phyloP scores from a whole-genome alignment of 2,329 filamentous ascomycete genomes.

The Fusarium tupiense region DNA sequence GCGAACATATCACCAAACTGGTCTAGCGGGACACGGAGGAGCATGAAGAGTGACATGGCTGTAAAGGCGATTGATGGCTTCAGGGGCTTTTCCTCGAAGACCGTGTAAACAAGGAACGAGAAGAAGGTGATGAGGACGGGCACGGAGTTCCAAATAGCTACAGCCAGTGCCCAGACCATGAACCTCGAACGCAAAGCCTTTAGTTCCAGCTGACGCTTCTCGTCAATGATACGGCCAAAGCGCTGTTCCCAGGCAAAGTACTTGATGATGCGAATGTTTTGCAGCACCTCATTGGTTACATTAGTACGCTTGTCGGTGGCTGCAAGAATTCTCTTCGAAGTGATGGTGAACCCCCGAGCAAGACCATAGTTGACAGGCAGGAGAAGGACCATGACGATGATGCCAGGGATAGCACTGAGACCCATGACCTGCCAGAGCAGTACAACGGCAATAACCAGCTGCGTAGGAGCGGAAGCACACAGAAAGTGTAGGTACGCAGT shows the following conservation, averaged over 20 bases:
- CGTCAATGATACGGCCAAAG: constrained; percentile 86
- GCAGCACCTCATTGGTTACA: constrained; percentile 94
- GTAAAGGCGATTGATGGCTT: constrained; percentile 96
- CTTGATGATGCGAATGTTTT: constrained; percentile 99
- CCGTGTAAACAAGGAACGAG: constrained; percentile 92
- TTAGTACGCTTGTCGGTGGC: constrained; percentile 97
- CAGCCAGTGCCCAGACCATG: constrained; percentile 89
- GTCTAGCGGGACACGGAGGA: constrained; percentile 91
- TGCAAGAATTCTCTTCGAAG: constrained; percentile 90
- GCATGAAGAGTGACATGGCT: constrained; percentile 92
- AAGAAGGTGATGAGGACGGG: constrained; percentile 96
- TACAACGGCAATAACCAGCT: constrained; percentile 81
- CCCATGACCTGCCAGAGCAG: constrained; percentile 92
- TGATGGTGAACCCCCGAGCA: constrained; percentile 83
- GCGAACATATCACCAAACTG: constrained; percentile 99
- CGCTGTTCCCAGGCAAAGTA: constrained; percentile 98
- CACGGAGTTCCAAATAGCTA: constrained; percentile 96
- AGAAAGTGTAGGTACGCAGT: constrained; percentile 96
- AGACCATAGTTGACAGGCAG: constrained; percentile 91
- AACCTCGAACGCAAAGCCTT: constrained; percentile 83
- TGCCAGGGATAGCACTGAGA: constrained; percentile 91
- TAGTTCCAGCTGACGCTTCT: constrained; percentile 84
- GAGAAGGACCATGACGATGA: constrained; percentile 87
- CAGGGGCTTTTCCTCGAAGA: constrained; percentile 87
- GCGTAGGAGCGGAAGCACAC: constrained; percentile 90